Base-by-base conservation (phyloP, 2,329 filamentous ascomycete species). In the Microdochium bolleyi region DNA sequence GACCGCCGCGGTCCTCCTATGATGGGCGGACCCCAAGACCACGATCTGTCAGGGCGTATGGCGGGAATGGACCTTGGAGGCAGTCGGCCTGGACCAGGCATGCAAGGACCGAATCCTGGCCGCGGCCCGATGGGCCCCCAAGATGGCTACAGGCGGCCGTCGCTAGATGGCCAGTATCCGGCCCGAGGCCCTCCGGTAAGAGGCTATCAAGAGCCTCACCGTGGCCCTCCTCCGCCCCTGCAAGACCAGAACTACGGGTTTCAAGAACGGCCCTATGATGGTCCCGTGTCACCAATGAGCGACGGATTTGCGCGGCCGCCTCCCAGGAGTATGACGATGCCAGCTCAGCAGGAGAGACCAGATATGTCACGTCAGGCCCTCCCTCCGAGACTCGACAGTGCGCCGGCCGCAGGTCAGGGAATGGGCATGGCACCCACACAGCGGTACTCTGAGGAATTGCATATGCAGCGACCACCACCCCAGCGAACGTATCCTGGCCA, bases 311-410 rank as follows among this genome's bases (percentile, higher is more conserved):
- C 71, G 0, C 41, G 19, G n/a, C 74, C 77, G 2, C 79, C 78
- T 9, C 62, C 68, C n/a, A 73, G 82, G 58, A 85, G 81, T 53
- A 80, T 78, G 75, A 85, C 83, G 4, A 81, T 84, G 78, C 80
- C 82, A 2, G 64, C 72, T 2, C 73, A 78, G 52, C 71, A 76
- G 11, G 61, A 63, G 22, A 58, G 49, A n/a, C 65, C 67, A 58
- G 67, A 71, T 32, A 71, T 70, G 65, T 62, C 61, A 7, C 63
- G 67, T 49, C 63, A 56, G 13, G 64, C 63, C 21, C 61, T 64
- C 30, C 70, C 65, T 27, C 62, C 60, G 38, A 69, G 72, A 27
- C 66, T 66, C 53, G 77, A 74, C 44, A 74, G 72, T 49, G 73
- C 70, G 44, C 73, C 77, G 1, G 76, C 75, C 49, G 74, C 73